phyloP scores from a whole-genome alignment of 257 asterid species.

The Solanum chiquidenum region DNA sequence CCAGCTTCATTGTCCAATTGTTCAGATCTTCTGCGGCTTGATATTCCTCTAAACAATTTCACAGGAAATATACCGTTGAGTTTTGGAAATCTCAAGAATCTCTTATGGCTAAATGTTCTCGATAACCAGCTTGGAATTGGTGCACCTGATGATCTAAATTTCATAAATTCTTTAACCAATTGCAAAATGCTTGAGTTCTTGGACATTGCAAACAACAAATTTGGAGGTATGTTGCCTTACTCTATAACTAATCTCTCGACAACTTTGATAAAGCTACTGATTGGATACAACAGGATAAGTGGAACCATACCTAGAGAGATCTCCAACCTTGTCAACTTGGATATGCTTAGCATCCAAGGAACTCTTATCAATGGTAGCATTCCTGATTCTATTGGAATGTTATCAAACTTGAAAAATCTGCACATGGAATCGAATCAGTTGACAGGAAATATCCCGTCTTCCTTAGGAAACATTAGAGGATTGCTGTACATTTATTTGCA shows the following conservation, averaged over 20 bases:
- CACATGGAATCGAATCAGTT: constrained; percentile 23
- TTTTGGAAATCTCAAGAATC: constrained; percentile 24
- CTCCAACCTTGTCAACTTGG: constrained; percentile 23
- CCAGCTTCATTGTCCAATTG: constrained; percentile 39
- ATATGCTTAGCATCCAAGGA: constrained; percentile 9
- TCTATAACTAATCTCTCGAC: constrained; percentile 30
- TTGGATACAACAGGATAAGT: constrained; percentile 16
- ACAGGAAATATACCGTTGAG: constrained; percentile 24
- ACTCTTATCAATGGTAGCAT: constrained; percentile 25
- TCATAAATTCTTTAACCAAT: constrained; percentile 23
- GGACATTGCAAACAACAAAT: constrained; percentile 18
- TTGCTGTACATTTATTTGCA: constrained; percentile 15
- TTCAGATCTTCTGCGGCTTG: constrained; percentile 22
- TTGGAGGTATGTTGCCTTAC: constrained; percentile 27
- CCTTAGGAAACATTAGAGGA: constrained; percentile 26
- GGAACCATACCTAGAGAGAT: constrained; percentile 36
- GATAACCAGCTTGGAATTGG: constrained; percentile 24
- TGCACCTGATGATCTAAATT: constrained; percentile 18
- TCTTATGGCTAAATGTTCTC: constrained; percentile 9
- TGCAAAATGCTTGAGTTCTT: constrained; percentile 26
- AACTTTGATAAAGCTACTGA: constrained; percentile 15
- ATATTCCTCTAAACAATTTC: constrained; percentile 25
- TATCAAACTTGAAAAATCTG: constrained; percentile 20
- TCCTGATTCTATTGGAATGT: constrained; percentile 34
- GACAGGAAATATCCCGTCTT: constrained; percentile 26